A percentile compares a stretch with the other conserved stretches of the same genome.
These are phyloP conservation scores for Paramecium biaurelia DNA, from an alignment of 73 alveolate genomes.

Conservation along the genomic window DNA sequence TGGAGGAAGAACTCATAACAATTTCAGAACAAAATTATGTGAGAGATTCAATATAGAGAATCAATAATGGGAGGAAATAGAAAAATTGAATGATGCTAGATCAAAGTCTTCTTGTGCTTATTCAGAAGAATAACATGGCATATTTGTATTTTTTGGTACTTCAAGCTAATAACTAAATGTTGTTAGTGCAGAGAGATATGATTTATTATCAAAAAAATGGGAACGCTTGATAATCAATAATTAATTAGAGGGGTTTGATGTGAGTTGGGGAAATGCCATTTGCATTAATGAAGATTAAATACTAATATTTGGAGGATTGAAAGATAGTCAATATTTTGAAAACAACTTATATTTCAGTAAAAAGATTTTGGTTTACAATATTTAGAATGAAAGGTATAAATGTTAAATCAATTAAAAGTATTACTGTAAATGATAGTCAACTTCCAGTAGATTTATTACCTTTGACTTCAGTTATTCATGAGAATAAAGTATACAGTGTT, in stretches of 20 bases:
- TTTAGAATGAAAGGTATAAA: conserved; percentile 1
- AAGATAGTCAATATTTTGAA: not conserved
- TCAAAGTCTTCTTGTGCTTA: conserved; percentile 44
- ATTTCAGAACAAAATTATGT: conserved; percentile 28
- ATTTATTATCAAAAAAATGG: not conserved
- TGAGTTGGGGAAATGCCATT: conserved; percentile 44
- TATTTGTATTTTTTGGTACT: conserved; percentile 13
- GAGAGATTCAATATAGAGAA: conserved; percentile 42
- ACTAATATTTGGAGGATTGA: conserved; percentile 3
- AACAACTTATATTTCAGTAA: not conserved
- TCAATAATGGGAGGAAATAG: conserved; percentile 28
- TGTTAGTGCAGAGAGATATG: not conserved
- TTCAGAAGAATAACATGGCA: not conserved
- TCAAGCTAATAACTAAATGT: not conserved
- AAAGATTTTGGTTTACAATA: not conserved
- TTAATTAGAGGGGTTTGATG: conserved; percentile 8
- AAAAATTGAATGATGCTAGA: not conserved
- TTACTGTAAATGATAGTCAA: not conserved
- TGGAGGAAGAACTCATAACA: conserved; percentile 46
- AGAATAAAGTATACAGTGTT: not conserved
- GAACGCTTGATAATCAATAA: not conserved
- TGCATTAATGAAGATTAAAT: conserved; percentile 29
- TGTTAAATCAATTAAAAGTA: not conserved
- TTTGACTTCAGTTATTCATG: not conserved
- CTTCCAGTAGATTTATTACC: conserved; percentile 39